Evolutionary conservation across 306 rosid genomes (phyloP), one percentile per base, ranked within the genome.

Genomic region (Vigna angularis): DNA sequence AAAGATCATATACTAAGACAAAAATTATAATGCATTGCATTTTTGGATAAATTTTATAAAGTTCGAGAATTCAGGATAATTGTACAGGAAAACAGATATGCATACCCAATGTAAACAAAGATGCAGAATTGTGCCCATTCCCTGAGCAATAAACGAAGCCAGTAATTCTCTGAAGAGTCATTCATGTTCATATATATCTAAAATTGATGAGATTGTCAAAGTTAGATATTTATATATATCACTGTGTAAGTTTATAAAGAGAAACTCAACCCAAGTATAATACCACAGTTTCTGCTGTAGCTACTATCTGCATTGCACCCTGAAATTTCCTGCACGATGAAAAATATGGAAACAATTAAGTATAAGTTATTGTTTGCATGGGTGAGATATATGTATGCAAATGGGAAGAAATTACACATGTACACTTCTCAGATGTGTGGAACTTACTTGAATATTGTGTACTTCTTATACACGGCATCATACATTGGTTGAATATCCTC

Each of bases 241-340:
- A 55, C 34, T 30, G 68, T 52, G 36, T 51, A 49, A 38, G 47
- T 70, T 55, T 61, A 61, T 26, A 58, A 82, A 75, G 50, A 40
- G 72, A 82, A 76, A 40, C 55, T 62, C 72, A 53, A 52, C 55
- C 66, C 72, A 61, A 52, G 42, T 32, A 79, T 51, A 78, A 53
- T 88, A 96, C 98, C 99, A 87, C 70, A 63, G 88, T 91, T 86
- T 93, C 99, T 40, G 93, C 96, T 83, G 83, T 78, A 63, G 98
- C 99, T 58, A 96, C 94, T 52, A 96, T 89, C 90, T 96, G 99
- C 99, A 96, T 96, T 58, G 97, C 93, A 66, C 88, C 96, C 80
- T 91, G 98, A 79, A 96, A 96, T 81, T 91, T 96, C 84, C 99
- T 96, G 88, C 65, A 79, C 59, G 53, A 52, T 80, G 57, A 28